Base-by-base conservation (phyloP, 768 basidiomycete species). In the Glaciozyma martinii region DNA sequence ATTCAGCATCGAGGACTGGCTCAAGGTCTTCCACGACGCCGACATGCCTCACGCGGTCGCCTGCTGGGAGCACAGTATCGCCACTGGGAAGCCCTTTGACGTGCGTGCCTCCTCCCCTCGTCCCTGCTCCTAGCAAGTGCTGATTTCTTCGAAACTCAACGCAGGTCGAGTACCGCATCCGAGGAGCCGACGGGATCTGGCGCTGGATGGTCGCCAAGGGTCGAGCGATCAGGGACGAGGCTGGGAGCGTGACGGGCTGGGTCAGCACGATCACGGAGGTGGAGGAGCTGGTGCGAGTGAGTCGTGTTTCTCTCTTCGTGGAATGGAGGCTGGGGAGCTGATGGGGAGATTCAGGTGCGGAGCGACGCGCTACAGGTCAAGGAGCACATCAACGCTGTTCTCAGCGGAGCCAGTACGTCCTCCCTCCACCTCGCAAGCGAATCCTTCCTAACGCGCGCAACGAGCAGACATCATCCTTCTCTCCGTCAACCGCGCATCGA, bases 161-260 rank as follows among this genome's bases (percentile, higher is more conserved):
- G 10, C 59, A 66, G 56, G 44, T 66, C 33, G 62, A 71, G 30
- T 71, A 71, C 54, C 61, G 69, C 16, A 37, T 66, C 56, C 37
- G 25, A 6, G 15, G 37, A 21, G 12, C 5, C 2, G 62, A 64
- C 33, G 65, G 60, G 15, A 18, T 5, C 0, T 49, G 60, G 19
- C 42, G 66, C 3, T 71, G 69, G 69, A 61, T 58, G n/a, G 30
- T 53, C 0, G 52, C 33, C 7, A 19, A 30, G 1, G 69, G 66
- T 1, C 42, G 56, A 1, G 6, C 66, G 44, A 7, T 27, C 5
- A 32, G 46, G 5, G 49, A 56, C 18, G 43, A 37, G 4, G 32
- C 27, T 9, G 69, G 66, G 16, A n/a, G 43, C 12, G n/a, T 61
- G 32, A 5, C 19, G 30, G 10, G 10, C 16, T 67, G 60, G 61